Percentiles rank a stretch among this genome's conserved stretches.
Evolutionary conservation across 2,329 filamentous ascomycete genomes (phyloP).

Genomic region (Chalaropsis thielavioides): DNA sequence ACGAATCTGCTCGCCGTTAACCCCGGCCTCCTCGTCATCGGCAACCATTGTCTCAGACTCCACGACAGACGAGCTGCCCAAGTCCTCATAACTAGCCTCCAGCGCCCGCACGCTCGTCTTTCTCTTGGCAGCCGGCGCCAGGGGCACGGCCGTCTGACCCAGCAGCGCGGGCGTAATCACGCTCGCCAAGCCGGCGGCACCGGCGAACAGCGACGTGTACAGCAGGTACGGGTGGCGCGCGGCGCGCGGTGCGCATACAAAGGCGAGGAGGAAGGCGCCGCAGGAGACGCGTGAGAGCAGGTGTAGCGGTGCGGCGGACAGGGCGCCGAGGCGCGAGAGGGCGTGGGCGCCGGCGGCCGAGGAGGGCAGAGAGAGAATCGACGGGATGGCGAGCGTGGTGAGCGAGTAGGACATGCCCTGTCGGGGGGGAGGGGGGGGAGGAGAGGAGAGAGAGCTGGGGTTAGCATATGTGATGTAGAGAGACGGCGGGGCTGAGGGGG

Average conservation of each 20-base stretch:
- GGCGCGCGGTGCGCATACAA: slow-evolving; percentile 56
- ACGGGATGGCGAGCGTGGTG: slow-evolving; percentile 61
- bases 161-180: slow-evolving; percentile 33
- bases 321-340: slow-evolving; percentile 50
- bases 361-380: slow-evolving; percentile 66
- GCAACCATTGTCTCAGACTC: slow-evolving; percentile 31
- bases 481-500: background rate
- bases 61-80: slow-evolving; percentile 30
- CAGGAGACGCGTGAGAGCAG: slow-evolving; percentile 54
- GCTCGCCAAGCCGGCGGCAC: slow-evolving; percentile 43
- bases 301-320: slow-evolving; percentile 50
- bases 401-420: slow-evolving; percentile 84
- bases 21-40: slow-evolving; percentile 29
- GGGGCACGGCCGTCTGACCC: slow-evolving; percentile 21
- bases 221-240: slow-evolving; percentile 78
- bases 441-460: background rate
- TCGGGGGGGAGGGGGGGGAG: background rate
- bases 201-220: slow-evolving; percentile 61
- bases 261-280: slow-evolving; percentile 62
- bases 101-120: slow-evolving; percentile 28
- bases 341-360: slow-evolving; percentile 56
- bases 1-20: slow-evolving; percentile 50
- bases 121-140: background rate
- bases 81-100: slow-evolving; percentile 59
- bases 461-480: background rate